These are phyloP conservation scores for Bonia amplexicaulis DNA, from an alignment of 176 grass and related monocot species.

Conservation along the genomic window DNA sequence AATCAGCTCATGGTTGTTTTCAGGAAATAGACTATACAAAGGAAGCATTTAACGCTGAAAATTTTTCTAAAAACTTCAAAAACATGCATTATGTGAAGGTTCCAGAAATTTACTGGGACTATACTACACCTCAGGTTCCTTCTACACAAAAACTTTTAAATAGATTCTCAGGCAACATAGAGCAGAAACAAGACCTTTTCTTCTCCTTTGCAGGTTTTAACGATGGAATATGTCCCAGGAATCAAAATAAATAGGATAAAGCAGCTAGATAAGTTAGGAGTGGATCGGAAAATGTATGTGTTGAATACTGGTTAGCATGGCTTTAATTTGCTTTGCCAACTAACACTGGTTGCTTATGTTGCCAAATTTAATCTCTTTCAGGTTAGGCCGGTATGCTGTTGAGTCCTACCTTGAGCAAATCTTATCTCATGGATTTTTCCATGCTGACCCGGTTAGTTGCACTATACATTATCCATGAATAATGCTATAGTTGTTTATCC, in stretches of 20 bases:
- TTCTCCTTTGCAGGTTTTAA: constrained; percentile 66
- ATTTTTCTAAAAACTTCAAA: constrained; percentile 88
- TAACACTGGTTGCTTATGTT: constrained; percentile 27
- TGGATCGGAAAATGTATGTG: constrained; percentile 86
- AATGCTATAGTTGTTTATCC: background rate
- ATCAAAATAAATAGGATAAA: constrained; percentile 99
- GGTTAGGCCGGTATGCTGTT: constrained; percentile 91
- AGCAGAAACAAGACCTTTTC: background rate
- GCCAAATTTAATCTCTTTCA: constrained; percentile 30
- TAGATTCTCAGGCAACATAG: constrained; percentile 7
- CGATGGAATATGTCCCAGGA: constrained; percentile 98
- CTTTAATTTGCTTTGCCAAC: constrained; percentile 14
- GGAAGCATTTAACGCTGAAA: constrained; percentile 97
- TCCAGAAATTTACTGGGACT: constrained; percentile 80
- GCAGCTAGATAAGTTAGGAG: constrained; percentile 91
- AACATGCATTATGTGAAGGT: constrained; percentile 87
- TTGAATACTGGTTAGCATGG: background rate
- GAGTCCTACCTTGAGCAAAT: constrained; percentile 99
- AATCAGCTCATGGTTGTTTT: constrained; percentile 24
- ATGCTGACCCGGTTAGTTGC: constrained; percentile 88
- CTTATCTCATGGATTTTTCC: constrained; percentile 97
- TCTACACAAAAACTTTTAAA: constrained; percentile 24
- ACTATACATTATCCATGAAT: background rate
- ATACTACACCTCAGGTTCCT: constrained; percentile 93
- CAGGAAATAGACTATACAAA: constrained; percentile 99